Evolutionary conservation across 768 basidiomycete species (phyloP), one percentile per base, ranked within the genome.

Genomic region (Erythrobasidium yunnanense): DNA sequence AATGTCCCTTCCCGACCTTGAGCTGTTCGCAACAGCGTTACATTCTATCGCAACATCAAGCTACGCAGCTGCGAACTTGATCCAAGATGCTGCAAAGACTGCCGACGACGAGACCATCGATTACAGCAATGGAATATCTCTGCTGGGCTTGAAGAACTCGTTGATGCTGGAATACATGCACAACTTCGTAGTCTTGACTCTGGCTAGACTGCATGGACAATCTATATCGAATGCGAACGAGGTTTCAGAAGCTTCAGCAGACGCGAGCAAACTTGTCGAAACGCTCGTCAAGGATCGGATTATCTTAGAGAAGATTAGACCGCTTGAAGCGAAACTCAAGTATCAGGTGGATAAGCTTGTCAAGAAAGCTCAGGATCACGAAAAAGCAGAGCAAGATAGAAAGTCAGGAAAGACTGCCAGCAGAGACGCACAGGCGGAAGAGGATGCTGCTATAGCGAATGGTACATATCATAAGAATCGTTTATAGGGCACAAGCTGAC

Each of bases 331-430:
- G 57, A 85, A 87, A 73, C 87, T 99, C 81, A 83, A 82, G 52
- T 96, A 99, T 75, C 95, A 97, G 75, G 89, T 99, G 71, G 90
- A 96, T 70, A 96, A 97, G 75, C 82, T 99, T 18, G 82, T 92
- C 27, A 81, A 83, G 67, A 76, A 87, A 4, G 86, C 89, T 0
- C 83, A 87, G 70, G 85, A 76, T 45, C 38, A 42, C 38, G 38
- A 42, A 42, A 42, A n/a, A 78, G 80, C 1, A 69, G 76, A 18
- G 1, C 58, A 69, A 25, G 67, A 68, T 7, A 76, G 77, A 0
- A 42, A 42, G n/a, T 42, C 72, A 79, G 23, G 76, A 79, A 4
- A 30, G 54, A 13, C 34, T 55, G 34, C 33, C 34, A 55, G 13
- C 75, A 75, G 46, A 69, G 74, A 54, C 51, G 71, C 76, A 52